Base-by-base conservation (phyloP, 352 stramenopile species). In the Pythium rhizo-oryzae region DNA sequence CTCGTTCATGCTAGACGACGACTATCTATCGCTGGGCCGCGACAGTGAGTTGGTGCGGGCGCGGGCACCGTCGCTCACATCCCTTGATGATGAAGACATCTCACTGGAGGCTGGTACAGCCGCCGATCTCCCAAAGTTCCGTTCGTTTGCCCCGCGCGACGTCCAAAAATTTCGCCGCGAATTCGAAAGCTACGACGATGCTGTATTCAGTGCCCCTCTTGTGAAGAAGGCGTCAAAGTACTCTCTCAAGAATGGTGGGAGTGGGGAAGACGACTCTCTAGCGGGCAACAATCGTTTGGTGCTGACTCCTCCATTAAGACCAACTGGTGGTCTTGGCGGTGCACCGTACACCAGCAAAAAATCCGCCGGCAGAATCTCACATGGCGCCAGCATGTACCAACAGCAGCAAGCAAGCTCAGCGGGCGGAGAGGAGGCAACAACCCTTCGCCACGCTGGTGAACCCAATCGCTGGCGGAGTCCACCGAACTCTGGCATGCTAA, bases 141-240 rank as follows among this genome's bases (percentile, higher is more conserved):
- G 75, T 7, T 79, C 79, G 9, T 85, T 79, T 57, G 83, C 81
- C 3, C 71, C 80, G n/a, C 67, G 69, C 13, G 79, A 88, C 24
- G 70, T 80, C 21, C 79, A 76, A 24, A 78, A 76, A 25, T 65
- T 81, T 28, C 54, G 81, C 4, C 76, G 83, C 24, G 77, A 85
- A 47, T 93, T 82, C 47, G 85, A 92, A 39, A 75, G 62, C 49
- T 93, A 93, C 67, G 85, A 93, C 35, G 85, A 93, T 44, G 69
- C 82, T 64, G 85, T 89, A 11, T 93, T 93, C 74, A 74, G 37
- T 12, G 46, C 35, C 9, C 65, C 65, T 19, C 24, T 53, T 1
- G 21, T 39, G 6, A 71, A 59, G 21, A 56, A 51, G 16, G 3
- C 25, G 7, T 54, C 51, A 1, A 63, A 60, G 12, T 19, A 69